Percentiles rank a stretch among this genome's conserved stretches.
Conservation (phyloP, 2,329 filamentous ascomycete genomes). For the Lasiodiplodia sp. region DNA sequence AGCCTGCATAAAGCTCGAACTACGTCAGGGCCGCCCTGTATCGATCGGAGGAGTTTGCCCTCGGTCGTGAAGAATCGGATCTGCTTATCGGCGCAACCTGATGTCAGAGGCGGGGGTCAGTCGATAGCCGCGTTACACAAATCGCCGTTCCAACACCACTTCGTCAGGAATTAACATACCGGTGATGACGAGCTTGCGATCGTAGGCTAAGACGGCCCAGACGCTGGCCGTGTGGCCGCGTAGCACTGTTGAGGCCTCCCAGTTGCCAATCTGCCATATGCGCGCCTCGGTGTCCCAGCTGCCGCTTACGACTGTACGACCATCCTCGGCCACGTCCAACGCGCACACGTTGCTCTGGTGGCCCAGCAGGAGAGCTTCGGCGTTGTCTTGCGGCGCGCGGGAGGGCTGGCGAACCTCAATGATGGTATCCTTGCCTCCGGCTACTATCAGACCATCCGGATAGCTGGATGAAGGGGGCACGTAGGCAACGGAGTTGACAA, state of each 20-base stretch:
- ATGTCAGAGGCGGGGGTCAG: constrained; percentile 28
- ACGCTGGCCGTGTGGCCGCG: constrained; percentile 81
- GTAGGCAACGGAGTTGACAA: constrained; percentile 85
- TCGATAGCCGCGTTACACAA: constrained; percentile 16
- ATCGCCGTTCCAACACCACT: constrained; percentile 1
- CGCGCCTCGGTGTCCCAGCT: constrained; percentile 92
- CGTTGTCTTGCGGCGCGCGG: constrained; percentile 73
- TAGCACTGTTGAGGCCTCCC: constrained; percentile 77
- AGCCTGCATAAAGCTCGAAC: constrained; percentile 88
- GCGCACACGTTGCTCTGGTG: constrained; percentile 89
- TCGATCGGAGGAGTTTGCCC: constrained; percentile 68
- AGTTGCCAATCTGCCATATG: constrained; percentile 84
- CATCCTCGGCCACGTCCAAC: constrained; percentile 77
- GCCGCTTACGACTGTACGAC: constrained; percentile 81
- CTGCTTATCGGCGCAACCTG: constrained; percentile 85
- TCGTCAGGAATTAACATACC: constrained; percentile 44
- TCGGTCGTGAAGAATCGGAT: constrained; percentile 80
- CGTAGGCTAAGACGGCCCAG: constrained; percentile 89
- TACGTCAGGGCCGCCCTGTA: constrained; percentile 78
- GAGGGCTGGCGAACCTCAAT: constrained; percentile 85
- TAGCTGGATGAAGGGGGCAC: constrained; percentile 72
- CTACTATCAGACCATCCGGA: constrained; percentile 82
- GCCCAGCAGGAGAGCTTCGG: constrained; percentile 84
- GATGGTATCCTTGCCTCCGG: constrained; percentile 89
- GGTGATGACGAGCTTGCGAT: constrained; percentile 81